Percentiles rank a stretch among this genome's conserved stretches.
These are phyloP conservation scores for Mortierella sp. DNA, from an alignment of 371 early-diverging fungal species.

Conservation along the genomic window DNA sequence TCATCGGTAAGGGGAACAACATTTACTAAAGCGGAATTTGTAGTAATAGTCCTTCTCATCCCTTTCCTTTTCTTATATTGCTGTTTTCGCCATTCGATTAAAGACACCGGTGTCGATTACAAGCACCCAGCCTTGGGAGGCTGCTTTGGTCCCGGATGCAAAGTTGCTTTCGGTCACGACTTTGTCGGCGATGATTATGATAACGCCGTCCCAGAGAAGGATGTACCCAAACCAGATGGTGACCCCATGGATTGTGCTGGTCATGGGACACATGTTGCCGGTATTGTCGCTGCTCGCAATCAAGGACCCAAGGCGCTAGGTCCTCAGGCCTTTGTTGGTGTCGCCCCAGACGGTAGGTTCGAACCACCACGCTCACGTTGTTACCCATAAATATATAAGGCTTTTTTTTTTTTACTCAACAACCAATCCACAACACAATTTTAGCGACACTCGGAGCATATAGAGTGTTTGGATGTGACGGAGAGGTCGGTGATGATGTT, in stretches of 20 bases:
- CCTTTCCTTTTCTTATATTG: too few species aligned
- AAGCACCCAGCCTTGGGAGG: conserved; percentile 79
- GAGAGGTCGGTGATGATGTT: conserved; percentile 75
- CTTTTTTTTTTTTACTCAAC: not conserved
- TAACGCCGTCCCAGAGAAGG: conserved; percentile 29
- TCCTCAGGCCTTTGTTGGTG: conserved; percentile 38
- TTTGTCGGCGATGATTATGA: conserved; percentile 66
- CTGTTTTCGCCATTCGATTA: not conserved
- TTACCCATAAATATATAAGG: too few species aligned
- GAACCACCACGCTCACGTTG: too few species aligned
- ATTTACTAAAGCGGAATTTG: not conserved
- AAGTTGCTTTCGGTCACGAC: conserved; percentile 61
- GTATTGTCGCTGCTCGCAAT: conserved; percentile 53
- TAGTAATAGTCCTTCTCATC: not conserved
- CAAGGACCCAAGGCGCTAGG: conserved; percentile 9
- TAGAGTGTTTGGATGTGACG: conserved; percentile 82
- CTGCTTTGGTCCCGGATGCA: conserved; percentile 63
- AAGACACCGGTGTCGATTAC: conserved; percentile 66
- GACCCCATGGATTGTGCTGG: conserved; percentile 73
- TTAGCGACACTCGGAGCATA: conserved; percentile 72
- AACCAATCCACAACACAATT: not conserved
- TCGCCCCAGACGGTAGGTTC: conserved; percentile 54
- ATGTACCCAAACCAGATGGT: conserved; percentile 49
- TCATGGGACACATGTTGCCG: conserved; percentile 74
- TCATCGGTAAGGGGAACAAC: conserved; percentile 61